These are phyloP conservation scores for Cetradonia linearis DNA, from an alignment of 495 filamentous ascomycete species.

Conservation along the genomic window DNA sequence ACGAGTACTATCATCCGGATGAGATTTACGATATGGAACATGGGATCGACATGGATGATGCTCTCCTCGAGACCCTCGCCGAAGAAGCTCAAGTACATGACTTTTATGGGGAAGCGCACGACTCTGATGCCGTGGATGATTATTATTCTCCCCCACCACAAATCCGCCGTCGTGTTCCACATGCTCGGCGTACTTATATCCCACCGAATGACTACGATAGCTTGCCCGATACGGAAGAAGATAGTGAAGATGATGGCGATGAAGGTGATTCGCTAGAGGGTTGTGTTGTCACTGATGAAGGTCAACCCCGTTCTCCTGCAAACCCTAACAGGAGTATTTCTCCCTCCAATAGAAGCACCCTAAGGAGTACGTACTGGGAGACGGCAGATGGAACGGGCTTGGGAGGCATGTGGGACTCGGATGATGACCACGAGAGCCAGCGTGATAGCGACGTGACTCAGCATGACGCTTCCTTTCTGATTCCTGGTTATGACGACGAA, in stretches of 20 bases:
- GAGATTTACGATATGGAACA: slow-evolving; percentile 11
- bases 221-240: slow-evolving; percentile 12
- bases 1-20: slow-evolving; percentile 7
- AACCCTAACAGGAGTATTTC: slow-evolving; percentile 5
- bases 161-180: not conserved
- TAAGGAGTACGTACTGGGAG: slow-evolving; percentile 14
- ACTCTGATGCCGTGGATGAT: slow-evolving; percentile 1
- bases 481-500: not conserved
- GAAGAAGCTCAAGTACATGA: slow-evolving; percentile 6
- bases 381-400: slow-evolving; percentile 10
- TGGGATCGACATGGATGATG: not conserved
- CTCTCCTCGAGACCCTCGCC: not conserved
- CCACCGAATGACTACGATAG: not conserved
- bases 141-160: slow-evolving; percentile 2
- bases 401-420: not conserved
- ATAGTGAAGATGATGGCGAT: slow-evolving; percentile 25
- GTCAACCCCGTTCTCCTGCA: slow-evolving; percentile 7
- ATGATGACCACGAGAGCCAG: slow-evolving; percentile 8
- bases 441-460: slow-evolving; percentile 11
- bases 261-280: slow-evolving; percentile 33
- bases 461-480: not conserved
- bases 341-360: slow-evolving; percentile 3
- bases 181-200: not conserved
- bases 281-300: slow-evolving; percentile 34
- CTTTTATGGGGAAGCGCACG: not conserved